phyloP scores from a whole-genome alignment of 371 early-diverging fungal species.

The Chytridium lagenaria region DNA sequence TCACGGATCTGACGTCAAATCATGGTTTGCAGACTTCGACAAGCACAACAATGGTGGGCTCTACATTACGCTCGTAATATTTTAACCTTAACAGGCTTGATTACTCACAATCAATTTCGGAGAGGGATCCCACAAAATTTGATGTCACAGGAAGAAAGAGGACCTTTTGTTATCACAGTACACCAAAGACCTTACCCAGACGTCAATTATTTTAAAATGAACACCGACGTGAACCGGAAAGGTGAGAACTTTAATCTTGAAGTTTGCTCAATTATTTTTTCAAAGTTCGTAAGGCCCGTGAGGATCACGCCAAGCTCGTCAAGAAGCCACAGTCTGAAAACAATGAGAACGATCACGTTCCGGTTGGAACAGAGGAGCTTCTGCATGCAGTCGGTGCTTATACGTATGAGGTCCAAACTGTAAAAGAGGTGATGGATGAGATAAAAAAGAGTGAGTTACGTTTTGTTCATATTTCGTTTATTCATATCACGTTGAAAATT shows the following conservation, averaged over 20 bases:
- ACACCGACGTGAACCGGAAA: conserved; percentile 59
- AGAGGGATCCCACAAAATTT: conserved; percentile 57
- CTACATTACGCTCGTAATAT: neutral
- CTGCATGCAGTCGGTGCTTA: conserved; percentile 40
- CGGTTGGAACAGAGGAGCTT: conserved; percentile 59
- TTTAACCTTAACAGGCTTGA: conserved; percentile 31
- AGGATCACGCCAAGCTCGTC: conserved; percentile 36
- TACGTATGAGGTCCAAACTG: conserved; percentile 25
- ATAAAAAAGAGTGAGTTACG: conserved; percentile 47
- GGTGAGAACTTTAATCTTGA: conserved; percentile 31
- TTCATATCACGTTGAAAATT: neutral
- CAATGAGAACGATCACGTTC: conserved; percentile 43
- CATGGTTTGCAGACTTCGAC: conserved; percentile 64
- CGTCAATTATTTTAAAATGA: conserved; percentile 63
- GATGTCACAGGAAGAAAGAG: conserved; percentile 52
- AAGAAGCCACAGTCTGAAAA: conserved; percentile 30
- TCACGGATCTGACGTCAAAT: conserved; percentile 61
- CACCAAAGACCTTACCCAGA: conserved; percentile 42
- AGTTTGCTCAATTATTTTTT: neutral
- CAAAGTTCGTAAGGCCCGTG: conserved; percentile 20
- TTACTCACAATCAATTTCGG: conserved; percentile 57
- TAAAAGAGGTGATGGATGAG: conserved; percentile 43
- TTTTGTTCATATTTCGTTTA: neutral
- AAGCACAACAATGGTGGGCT: conserved; percentile 56
- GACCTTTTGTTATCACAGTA: conserved; percentile 53